A percentile compares a stretch with the other conserved stretches of the same genome.
Conservation (phyloP, 2,329 filamentous ascomycete genomes). For the Myriangium duriaei region DNA sequence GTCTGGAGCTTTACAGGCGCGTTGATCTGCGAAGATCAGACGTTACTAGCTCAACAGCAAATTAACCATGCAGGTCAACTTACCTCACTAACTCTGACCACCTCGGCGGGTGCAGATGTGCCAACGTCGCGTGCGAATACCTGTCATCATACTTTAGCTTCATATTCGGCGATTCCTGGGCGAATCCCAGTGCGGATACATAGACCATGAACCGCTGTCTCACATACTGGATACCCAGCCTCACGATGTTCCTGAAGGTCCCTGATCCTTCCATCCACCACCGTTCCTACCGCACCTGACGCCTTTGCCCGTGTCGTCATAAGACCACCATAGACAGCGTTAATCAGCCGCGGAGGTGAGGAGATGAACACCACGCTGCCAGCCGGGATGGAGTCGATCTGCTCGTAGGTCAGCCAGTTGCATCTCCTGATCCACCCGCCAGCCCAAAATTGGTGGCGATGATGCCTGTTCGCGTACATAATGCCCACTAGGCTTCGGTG, state of each 20-base stretch:
- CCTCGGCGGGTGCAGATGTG: constrained; percentile 22
- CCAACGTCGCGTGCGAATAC: constrained; percentile 24
- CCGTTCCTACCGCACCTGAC: constrained; percentile 34
- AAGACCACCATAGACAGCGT: constrained; percentile 43
- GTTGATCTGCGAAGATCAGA: constrained; percentile 15
- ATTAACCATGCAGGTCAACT: constrained; percentile 6
- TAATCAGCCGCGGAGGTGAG: constrained; percentile 32
- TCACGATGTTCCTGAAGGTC: constrained; percentile 43
- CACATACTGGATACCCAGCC: constrained; percentile 31
- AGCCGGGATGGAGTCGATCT: constrained; percentile 39
- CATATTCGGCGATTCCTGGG: too few species aligned
- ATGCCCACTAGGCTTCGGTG: constrained; percentile 33
- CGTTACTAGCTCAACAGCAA: too few species aligned
- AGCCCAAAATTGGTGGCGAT: too few species aligned
- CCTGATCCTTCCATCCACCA: constrained; percentile 41
- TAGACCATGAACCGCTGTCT: too few species aligned
- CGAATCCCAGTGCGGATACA: too few species aligned
- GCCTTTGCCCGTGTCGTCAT: constrained; percentile 39
- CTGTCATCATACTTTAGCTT: constrained; percentile 7
- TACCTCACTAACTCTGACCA: constrained; percentile 20
- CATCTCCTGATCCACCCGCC: too few species aligned
- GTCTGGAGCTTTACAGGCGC: constrained; percentile 21
- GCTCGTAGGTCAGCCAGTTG: not conserved
- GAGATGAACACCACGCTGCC: constrained; percentile 41
- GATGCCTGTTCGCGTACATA: too few species aligned